Base-by-base conservation (phyloP, 2,329 filamentous ascomycete genomes). In the Pseudogymnoascus sp. region DNA sequence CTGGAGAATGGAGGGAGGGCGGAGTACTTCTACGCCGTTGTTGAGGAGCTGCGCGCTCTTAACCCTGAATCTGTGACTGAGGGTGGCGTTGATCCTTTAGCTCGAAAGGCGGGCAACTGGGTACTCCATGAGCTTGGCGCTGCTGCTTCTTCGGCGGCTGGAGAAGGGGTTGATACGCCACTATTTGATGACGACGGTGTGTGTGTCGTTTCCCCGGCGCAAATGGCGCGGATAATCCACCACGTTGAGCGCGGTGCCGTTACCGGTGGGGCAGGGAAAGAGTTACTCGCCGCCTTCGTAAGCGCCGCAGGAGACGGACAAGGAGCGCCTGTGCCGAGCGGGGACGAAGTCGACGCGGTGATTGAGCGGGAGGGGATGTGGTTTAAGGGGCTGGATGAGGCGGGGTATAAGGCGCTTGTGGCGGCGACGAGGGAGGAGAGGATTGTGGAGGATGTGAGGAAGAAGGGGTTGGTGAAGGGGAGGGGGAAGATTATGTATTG, bases 1-100 rank as follows among this genome's bases (percentile, higher is more conserved):
- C 77, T 96, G 0, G 89, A 97, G 64, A 83, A 88, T 60, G 92
- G 92, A 6, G 85, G 85, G 6, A 82, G 92, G 41, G 76, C 94
- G 3, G 87, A 96, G 66, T 97, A 92, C 72, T 95, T 91, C 69
- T 86, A 88, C 69, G 80, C 83, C 25, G 82, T 90, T 0, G 77
- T 89, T 1, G 76, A 79, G 58, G 68, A 72, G 18, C 58, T 70
- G 9, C 16, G 20, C 4, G 6, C 43, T 4, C 57, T 61, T 5
- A 12, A 8, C 16, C 12, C 54, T 64, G 7, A 58, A 57, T 25
- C 57, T 61, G 9, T 61, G 64, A 11, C 35, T 57, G 3, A 62
- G 59, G 18, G 63, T n/a, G n/a, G n/a, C 39, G 18, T 75, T 77
- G 60, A 25, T n/a, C 39, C 12, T 20, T 20, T 43, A 4, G 39